phyloP scores from a whole-genome alignment of 2,329 filamentous ascomycete genomes.

The Trichocomaceae sp. region DNA sequence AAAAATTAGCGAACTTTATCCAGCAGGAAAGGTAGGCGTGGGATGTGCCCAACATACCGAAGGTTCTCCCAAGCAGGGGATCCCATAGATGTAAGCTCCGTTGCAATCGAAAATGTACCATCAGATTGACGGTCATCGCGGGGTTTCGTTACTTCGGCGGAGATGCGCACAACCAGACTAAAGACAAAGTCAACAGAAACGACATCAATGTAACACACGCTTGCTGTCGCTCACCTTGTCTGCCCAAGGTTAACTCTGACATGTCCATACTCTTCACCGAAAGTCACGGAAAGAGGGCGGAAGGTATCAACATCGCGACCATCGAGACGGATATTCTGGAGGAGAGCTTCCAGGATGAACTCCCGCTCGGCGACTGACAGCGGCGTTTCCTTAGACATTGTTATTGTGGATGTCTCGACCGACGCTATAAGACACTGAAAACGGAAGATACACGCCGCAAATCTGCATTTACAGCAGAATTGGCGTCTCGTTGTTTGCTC shows the following conservation, averaged over 20 bases:
- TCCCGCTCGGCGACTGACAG: slow-evolving; percentile 82
- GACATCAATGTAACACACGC: neutral
- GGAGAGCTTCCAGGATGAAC: slow-evolving; percentile 77
- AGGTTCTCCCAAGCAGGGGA: slow-evolving; percentile 84
- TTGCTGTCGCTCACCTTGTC: slow-evolving; percentile 60
- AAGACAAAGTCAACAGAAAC: neutral
- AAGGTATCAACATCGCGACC: slow-evolving; percentile 75
- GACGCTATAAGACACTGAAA: neutral
- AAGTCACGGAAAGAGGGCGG: slow-evolving; percentile 67
- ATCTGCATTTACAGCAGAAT: neutral
- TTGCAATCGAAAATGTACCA: slow-evolving; percentile 85
- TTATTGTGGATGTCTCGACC: slow-evolving; percentile 12
- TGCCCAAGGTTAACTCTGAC: slow-evolving; percentile 83
- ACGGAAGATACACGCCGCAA: neutral
- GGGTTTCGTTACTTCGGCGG: slow-evolving; percentile 79
- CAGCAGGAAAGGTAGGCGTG: neutral
- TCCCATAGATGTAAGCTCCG: slow-evolving; percentile 87
- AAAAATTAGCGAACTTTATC: neutral
- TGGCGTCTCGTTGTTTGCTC: neutral
- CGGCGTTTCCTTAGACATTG: slow-evolving; percentile 87
- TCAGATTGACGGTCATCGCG: slow-evolving; percentile 87
- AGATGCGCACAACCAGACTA: slow-evolving; percentile 77
- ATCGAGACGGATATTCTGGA: slow-evolving; percentile 75
- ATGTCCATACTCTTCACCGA: slow-evolving; percentile 86
- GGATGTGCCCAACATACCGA: slow-evolving; percentile 43